Evolutionary conservation across 176 grass and related monocot genomes (phyloP).

Genomic region (Aegilops longissima): DNA sequence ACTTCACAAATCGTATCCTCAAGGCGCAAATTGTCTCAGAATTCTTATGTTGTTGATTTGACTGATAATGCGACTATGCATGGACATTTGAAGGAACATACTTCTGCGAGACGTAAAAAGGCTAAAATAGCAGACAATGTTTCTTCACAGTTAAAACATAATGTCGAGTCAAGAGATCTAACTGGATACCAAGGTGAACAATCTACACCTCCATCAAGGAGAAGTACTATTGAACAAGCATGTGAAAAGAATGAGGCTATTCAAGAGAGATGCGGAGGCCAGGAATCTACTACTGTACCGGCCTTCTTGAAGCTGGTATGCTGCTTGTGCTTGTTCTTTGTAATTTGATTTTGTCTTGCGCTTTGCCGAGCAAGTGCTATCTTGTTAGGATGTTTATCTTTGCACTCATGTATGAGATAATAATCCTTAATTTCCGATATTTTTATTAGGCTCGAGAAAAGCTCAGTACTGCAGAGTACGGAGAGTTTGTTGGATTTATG

Average conservation of each 20-base stretch:
- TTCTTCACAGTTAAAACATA: conserved; percentile 38
- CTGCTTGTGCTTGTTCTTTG: not conserved
- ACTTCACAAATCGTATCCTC: conserved; percentile 35
- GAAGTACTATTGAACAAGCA: conserved; percentile 21
- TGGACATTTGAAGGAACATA: conserved; percentile 18
- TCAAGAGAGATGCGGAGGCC: conserved; percentile 34
- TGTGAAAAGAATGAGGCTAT: conserved; percentile 42
- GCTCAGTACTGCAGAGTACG: conserved; percentile 63
- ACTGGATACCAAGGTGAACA: conserved; percentile 6
- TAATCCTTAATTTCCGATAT: conserved; percentile 23
- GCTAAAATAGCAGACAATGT: conserved; percentile 42
- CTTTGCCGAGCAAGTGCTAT: not conserved
- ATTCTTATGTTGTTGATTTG: conserved; percentile 52
- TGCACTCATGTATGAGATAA: conserved; percentile 2
- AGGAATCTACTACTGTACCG: conserved; percentile 50
- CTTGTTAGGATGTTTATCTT: conserved; percentile 8
- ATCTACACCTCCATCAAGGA: conserved; percentile 28
- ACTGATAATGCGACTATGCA: conserved; percentile 22
- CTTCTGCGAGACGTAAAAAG: conserved; percentile 55
- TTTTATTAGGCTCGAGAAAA: conserved; percentile 68
- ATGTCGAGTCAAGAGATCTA: conserved; percentile 32
- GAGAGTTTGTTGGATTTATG: conserved; percentile 84
- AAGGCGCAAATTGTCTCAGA: conserved; percentile 31
- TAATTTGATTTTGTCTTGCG: conserved; percentile 9
- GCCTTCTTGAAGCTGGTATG: conserved; percentile 74